Evolutionary conservation across 305 asterid species (phyloP), one percentile per base, ranked within the genome.

Genomic region (Fraxinus albicans): DNA sequence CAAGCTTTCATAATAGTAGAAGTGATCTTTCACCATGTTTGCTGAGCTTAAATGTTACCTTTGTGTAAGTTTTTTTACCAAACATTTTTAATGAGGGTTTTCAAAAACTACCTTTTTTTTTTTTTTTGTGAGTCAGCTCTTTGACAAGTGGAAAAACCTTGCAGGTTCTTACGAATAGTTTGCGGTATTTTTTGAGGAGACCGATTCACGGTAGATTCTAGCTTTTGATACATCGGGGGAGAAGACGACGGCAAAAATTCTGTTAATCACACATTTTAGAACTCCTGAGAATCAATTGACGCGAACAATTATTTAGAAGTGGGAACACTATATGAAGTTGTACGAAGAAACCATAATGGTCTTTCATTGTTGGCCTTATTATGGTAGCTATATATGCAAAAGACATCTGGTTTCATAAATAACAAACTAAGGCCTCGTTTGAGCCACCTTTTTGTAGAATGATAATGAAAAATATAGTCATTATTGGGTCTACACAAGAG

Each of bases 101-200:
- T 50, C 8, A 0, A 47, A 47, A 47, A 4, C 58, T 44, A 12
- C 1, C 2, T 44, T 44, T 44, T 4, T 3, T 47, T 13, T 47
- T 3, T 47, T 47, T 3, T n/a, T 19, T 19, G 29, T 19, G 27
- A 0, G 27, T 25, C 27, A 60, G 70, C 70, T 65, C 35, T 23
- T 0, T 78, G 55, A 53, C 34, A 63, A 34, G 58, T 65, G 40
- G 55, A 69, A 6, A 65, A 44, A 70, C 58, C 4, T 55, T 77
- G 83, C 98, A 96, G 99, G 99, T 96, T 87, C 90, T 96, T 83
- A 93, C 84, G 7, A 94, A 94, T 84, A 93, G 98, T 80, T 85
- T 96, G 86, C 89, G 97, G 38, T 96, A 96, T 73, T 96, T 81
- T 87, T 84, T 96, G 91, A 91, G 96, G 88, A 88, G 95, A 87